Conservation (phyloP, 306 rosid genomes). For the Gleditsia sinensis region DNA sequence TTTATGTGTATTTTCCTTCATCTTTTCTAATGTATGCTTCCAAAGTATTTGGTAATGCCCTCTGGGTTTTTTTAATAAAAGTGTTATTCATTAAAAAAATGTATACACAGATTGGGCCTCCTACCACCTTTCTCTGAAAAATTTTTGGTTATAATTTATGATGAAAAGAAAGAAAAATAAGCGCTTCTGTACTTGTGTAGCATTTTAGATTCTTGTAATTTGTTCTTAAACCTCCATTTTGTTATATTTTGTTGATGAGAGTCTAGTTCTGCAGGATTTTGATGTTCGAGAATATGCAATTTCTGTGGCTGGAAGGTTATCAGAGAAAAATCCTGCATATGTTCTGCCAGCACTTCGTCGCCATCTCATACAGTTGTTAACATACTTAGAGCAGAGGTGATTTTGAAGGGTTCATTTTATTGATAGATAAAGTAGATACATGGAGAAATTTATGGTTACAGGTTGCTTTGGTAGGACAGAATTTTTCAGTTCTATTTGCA, state of each 20-base stretch:
- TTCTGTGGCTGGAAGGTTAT: slow-evolving; percentile 93
- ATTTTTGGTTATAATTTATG: slow-evolving; percentile 5
- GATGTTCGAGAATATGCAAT: slow-evolving; percentile 94
- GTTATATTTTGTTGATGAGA: slow-evolving; percentile 28
- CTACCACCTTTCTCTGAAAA: background rate
- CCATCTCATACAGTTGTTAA: slow-evolving; percentile 92
- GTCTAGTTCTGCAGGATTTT: slow-evolving; percentile 69
- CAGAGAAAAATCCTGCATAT: slow-evolving; percentile 98
- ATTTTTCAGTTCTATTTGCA: slow-evolving; percentile 21
- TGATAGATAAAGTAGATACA: background rate
- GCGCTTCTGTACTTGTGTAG: slow-evolving; percentile 25
- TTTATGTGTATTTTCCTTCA: slow-evolving; percentile 22
- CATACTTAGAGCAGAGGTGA: slow-evolving; percentile 94
- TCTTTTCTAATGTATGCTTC: slow-evolving; percentile 7
- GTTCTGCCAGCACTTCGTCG: slow-evolving; percentile 99
- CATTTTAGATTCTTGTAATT: slow-evolving; percentile 31
- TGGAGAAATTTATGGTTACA: slow-evolving; percentile 17
- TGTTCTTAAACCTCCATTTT: slow-evolving; percentile 32
- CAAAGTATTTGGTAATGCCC: background rate
- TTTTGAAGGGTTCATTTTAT: slow-evolving; percentile 24
- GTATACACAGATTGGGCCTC: background rate
- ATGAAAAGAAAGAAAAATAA: slow-evolving; percentile 2
- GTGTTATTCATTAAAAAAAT: background rate
- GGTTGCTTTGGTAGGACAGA: slow-evolving; percentile 19
- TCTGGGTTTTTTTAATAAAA: slow-evolving; percentile 5